phyloP scores from a whole-genome alignment of 352 stramenopile species.

The Phytophthora capsici region DNA sequence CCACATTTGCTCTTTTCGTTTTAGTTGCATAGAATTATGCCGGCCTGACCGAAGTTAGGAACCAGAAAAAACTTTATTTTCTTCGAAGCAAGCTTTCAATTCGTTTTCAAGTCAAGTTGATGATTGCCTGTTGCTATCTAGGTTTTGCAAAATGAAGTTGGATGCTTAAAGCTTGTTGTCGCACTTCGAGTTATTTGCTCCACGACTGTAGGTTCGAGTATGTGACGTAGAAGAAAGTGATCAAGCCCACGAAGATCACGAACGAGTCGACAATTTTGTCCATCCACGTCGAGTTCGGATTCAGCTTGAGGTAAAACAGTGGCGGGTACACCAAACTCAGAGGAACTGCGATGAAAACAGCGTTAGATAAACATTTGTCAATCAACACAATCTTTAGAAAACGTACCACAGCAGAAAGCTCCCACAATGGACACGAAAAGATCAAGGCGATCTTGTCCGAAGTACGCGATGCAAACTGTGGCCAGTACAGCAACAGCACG shows the following conservation, averaged over 20 bases:
- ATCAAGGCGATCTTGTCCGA: constrained; percentile 75
- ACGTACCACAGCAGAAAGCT: constrained; percentile 82
- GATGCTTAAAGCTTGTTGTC: too few relatives aligned
- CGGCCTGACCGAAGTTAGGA: constrained; percentile 6
- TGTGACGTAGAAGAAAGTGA: constrained; percentile 87
- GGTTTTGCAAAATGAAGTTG: neutral
- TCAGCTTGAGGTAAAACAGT: constrained; percentile 82
- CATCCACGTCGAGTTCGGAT: constrained; percentile 44
- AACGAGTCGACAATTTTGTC: constrained; percentile 68
- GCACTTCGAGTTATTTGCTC: constrained; percentile 46
- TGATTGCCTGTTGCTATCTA: neutral
- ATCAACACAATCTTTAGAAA: neutral
- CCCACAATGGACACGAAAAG: constrained; percentile 86
- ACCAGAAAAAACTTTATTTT: constrained; percentile 16
- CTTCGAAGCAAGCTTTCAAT: neutral
- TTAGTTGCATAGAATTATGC: constrained; percentile 31
- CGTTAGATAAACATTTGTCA: constrained; percentile 9
- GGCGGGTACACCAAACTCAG: constrained; percentile 84
- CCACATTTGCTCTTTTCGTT: constrained; percentile 21
- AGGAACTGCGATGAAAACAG: constrained; percentile 48
- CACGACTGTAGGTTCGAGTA: constrained; percentile 81
- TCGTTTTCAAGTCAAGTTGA: neutral
- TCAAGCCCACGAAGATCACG: constrained; percentile 64
- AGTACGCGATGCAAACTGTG: constrained; percentile 76
- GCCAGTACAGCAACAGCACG: constrained; percentile 68